Evolutionary conservation across 2,329 filamentous ascomycete species (phyloP).

Genomic region (Trichoderma guizhouense): DNA sequence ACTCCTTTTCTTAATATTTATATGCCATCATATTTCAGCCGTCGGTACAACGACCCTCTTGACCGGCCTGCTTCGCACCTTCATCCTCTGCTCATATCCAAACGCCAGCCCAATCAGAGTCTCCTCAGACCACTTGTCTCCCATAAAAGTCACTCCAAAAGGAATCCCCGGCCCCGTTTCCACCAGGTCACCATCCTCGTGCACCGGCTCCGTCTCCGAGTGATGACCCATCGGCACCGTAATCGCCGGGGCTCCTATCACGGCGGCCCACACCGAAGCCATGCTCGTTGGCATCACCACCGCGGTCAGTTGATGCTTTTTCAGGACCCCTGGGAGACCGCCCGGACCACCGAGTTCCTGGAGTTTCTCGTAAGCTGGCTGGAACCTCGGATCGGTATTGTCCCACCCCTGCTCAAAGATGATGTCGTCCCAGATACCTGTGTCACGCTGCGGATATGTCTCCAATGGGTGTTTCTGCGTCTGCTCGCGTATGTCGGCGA

Average conservation of each 20-base stretch:
- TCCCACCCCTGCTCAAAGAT: conserved; percentile 46
- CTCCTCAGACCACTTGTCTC: conserved; percentile 55
- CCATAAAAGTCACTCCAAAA: conserved; percentile 61
- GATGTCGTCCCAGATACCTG: conserved; percentile 51
- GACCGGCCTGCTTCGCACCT: conserved; percentile 8
- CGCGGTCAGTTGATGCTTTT: conserved; percentile 54
- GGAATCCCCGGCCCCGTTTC: conserved; percentile 19
- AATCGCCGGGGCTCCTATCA: conserved; percentile 46
- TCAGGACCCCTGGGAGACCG: conserved; percentile 58
- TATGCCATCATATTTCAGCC: background rate
- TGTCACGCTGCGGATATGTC: conserved; percentile 60
- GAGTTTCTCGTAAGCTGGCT: conserved; percentile 43
- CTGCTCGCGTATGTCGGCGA: conserved; percentile 52
- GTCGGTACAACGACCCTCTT: conserved; percentile 10
- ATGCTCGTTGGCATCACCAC: conserved; percentile 54
- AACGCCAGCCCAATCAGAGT: conserved; percentile 59
- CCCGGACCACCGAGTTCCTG: conserved; percentile 54
- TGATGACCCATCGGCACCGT: conserved; percentile 47
- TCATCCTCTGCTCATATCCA: conserved; percentile 59
- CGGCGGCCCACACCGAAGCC: conserved; percentile 23
- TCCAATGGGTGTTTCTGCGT: conserved; percentile 53
- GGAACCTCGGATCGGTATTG: conserved; percentile 56
- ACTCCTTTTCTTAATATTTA: background rate
- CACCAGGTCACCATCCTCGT: conserved; percentile 4
- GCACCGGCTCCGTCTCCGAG: background rate